phyloP scores from a whole-genome alignment of 176 grass and related monocot genomes.

The Paspalum vaginatum region DNA sequence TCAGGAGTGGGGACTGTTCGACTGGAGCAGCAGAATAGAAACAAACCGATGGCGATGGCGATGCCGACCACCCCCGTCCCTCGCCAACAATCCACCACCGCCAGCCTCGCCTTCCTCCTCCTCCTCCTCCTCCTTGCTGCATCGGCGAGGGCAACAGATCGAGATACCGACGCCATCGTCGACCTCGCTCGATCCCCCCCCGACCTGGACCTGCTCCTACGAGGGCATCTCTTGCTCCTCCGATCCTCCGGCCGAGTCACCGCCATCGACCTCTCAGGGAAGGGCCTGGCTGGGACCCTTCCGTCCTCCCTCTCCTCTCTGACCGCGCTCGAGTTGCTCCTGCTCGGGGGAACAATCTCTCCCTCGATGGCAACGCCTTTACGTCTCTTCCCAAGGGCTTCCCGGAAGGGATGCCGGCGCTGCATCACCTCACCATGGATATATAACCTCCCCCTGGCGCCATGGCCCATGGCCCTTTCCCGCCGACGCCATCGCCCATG shows the following conservation, averaged over 20 bases:
- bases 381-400: background rate
- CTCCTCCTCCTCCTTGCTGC: background rate
- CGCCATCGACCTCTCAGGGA: background rate
- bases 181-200: background rate
- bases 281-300: background rate
- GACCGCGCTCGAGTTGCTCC: constrained; percentile 3
- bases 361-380: constrained; percentile 11
- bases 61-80: background rate
- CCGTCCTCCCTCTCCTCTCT: background rate
- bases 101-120: background rate
- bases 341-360: background rate
- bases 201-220: background rate
- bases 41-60: background rate
- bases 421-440: background rate
- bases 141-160: background rate
- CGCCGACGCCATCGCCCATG: background rate
- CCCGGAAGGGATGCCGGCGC: background rate
- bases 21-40: background rate
- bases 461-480: background rate
- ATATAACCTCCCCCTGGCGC: background rate
- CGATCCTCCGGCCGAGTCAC: constrained; percentile 8
- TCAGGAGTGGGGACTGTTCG: too few species aligned
- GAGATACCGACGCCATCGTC: background rate
- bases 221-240: background rate
- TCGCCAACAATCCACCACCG: too few species aligned